Evolutionary conservation across 768 basidiomycete genomes (phyloP), one percentile per base, ranked within the genome.

Genomic region (Suillus spraguei): DNA sequence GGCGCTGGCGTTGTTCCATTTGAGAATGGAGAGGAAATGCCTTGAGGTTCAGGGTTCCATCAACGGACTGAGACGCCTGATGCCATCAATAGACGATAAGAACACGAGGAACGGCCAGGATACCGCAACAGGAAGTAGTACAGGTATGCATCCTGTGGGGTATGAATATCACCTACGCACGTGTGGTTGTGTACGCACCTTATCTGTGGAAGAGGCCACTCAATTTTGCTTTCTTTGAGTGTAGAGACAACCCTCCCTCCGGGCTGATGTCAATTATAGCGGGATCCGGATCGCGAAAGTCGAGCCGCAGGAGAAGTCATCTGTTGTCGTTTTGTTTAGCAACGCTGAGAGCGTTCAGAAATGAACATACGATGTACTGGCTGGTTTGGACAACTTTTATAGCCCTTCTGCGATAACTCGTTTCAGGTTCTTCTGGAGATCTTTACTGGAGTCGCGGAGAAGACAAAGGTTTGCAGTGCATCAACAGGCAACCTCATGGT

Each of bases 41-140:
- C 56, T 87, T 88, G 65, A 97, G 74, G 63, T 88, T 83, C 49
- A 99, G 85, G 3, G 79, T 65, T 92, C 90, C 66, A 94, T 81
- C 28, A 99, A 78, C 1, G 97, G 97, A 61, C 89, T 77, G 14
- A 99, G 83, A 47, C 97, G 87, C 41, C 97, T 87, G 68, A 99
- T 97, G 11, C 94, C 95, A 71, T 98, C 97, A 68, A 99, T 97
- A 16, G 94, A 89, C 38, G 93, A 92, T 38, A 98, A 81, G 77
- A 99, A 99, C 64, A 99, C 95, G 41, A 99, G 87, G 95, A 91
- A 65, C 95, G 91, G 46, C 95, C 97, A 13, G 97, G 95, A 73
- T 99, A 95, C 62, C 97, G 89, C 28, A 99, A 83, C 16, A 99
- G 83, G 81, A 99, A 99, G 77, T 98, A 97, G 76, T 98, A 99